These are phyloP conservation scores for Tylopilus balloui DNA, from an alignment of 768 basidiomycete species.

Conservation along the genomic window DNA sequence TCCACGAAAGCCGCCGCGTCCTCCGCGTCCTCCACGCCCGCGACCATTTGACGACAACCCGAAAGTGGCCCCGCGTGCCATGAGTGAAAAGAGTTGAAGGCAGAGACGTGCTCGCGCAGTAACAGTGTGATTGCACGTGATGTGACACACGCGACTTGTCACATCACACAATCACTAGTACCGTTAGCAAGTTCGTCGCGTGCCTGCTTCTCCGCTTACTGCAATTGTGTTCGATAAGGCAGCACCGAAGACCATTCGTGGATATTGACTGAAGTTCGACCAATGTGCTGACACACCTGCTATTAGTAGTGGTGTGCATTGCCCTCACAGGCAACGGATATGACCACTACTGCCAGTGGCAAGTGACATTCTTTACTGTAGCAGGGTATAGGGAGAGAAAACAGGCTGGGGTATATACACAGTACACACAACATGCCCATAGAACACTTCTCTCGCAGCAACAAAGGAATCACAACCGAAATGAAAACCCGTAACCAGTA, in stretches of 20 bases:
- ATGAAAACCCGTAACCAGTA: constrained; percentile 24
- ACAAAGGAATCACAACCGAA: constrained; percentile 1
- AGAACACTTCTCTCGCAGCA: constrained; percentile 1
- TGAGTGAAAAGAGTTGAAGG: constrained; percentile 3
- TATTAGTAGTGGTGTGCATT: no score
- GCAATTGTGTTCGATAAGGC: no score
- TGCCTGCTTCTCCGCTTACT: no score
- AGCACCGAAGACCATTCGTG: no score
- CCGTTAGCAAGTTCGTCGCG: no score
- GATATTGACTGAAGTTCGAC: no score
- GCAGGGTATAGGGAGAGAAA: constrained; percentile 2
- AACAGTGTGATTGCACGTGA: constrained; percentile 15
- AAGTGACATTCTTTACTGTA: no score
- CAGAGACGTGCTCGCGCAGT: constrained; percentile 3
- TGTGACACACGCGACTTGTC: constrained; percentile 27
- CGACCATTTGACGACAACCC: constrained; percentile 49
- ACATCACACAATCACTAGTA: constrained; percentile 14
- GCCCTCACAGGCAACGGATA: no score
- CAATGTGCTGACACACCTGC: no score
- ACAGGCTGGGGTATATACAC: constrained; percentile 25
- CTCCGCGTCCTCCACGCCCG: constrained; percentile 38
- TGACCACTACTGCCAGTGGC: no score
- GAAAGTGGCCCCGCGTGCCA: constrained; percentile 50
- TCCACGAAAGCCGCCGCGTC: constrained; percentile 34
- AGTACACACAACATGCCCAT: constrained; percentile 8